These are phyloP conservation scores for Coccomyxa sp. DNA, from an alignment of 139 green algal species.

Conservation along the genomic window DNA sequence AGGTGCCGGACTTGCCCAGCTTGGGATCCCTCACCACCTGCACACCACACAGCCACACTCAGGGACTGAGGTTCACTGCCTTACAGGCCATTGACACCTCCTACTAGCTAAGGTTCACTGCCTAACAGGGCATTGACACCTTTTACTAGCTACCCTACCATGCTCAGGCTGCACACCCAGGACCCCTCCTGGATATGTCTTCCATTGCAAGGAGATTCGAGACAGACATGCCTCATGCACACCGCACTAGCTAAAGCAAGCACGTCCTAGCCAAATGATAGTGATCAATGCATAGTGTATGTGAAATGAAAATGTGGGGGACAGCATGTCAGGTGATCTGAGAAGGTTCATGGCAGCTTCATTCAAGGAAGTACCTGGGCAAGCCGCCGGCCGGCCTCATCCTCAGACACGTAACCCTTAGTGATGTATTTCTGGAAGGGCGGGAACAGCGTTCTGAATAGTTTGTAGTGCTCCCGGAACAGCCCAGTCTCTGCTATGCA, in stretches of 20 bases:
- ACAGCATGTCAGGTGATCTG: too few relatives aligned
- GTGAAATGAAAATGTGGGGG: too few relatives aligned
- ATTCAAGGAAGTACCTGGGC: conserved; percentile 62
- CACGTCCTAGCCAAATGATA: too few relatives aligned
- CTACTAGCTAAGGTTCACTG: not conserved
- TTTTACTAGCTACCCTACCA: too few relatives aligned
- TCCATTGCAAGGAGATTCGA: too few relatives aligned
- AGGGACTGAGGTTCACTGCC: not conserved
- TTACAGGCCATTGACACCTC: not conserved
- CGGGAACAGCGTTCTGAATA: conserved; percentile 89
- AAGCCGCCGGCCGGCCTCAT: conserved; percentile 83
- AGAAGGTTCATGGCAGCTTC: too few relatives aligned
- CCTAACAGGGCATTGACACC: not conserved
- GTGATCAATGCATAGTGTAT: too few relatives aligned
- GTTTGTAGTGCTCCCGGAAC: conserved; percentile 80
- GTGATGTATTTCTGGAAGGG: conserved; percentile 95
- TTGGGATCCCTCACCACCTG: conserved; percentile 72
- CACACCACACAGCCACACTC: not conserved
- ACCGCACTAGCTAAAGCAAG: too few relatives aligned
- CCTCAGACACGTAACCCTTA: conserved; percentile 82
- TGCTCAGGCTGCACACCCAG: too few relatives aligned
- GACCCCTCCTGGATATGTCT: too few relatives aligned
- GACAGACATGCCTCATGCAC: too few relatives aligned
- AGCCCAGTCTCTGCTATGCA: conserved; percentile 94
- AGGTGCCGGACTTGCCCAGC: conserved; percentile 65